These are phyloP conservation scores for Zychaea mexicana DNA, from an alignment of 371 early-diverging fungal genomes.

Conservation along the genomic window DNA sequence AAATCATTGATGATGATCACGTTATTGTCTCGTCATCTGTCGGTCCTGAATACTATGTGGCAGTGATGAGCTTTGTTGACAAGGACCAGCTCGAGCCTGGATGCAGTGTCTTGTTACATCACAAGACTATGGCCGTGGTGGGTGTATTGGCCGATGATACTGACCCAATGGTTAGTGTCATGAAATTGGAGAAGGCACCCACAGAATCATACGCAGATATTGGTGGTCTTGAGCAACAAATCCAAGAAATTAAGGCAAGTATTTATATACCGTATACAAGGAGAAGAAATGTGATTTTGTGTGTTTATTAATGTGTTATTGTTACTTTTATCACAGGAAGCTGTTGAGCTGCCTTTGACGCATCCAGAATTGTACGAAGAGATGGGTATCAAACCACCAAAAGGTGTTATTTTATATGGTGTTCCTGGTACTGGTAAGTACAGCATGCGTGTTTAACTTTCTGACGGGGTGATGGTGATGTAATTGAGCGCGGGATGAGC, in stretches of 20 bases:
- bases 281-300: background rate
- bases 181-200: constrained; percentile 99
- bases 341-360: constrained; percentile 99
- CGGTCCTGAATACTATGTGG: constrained; percentile 99
- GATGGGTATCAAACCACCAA: constrained; percentile 99
- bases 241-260: constrained; percentile 96
- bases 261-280: background rate
- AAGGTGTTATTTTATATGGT: constrained; percentile 99
- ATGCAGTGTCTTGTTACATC: constrained; percentile 97
- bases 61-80: constrained; percentile 98
- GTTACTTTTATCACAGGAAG: constrained; percentile 62
- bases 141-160: constrained; percentile 98
- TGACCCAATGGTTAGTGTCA: constrained; percentile 99
- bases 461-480: background rate
- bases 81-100: constrained; percentile 99
- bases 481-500: background rate
- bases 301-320: background rate
- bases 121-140: constrained; percentile 94
- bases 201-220: constrained; percentile 99
- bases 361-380: constrained; percentile 99
- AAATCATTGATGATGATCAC: constrained; percentile 99
- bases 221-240: constrained; percentile 99
- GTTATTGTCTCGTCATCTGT: constrained; percentile 97
- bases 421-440: constrained; percentile 94
- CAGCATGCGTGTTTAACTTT: too few species aligned